Percentiles rank a stretch among this genome's conserved stretches.
Evolutionary conservation across 2,329 filamentous ascomycete genomes (phyloP).

Genomic region (Cytospora paraplurivora): DNA sequence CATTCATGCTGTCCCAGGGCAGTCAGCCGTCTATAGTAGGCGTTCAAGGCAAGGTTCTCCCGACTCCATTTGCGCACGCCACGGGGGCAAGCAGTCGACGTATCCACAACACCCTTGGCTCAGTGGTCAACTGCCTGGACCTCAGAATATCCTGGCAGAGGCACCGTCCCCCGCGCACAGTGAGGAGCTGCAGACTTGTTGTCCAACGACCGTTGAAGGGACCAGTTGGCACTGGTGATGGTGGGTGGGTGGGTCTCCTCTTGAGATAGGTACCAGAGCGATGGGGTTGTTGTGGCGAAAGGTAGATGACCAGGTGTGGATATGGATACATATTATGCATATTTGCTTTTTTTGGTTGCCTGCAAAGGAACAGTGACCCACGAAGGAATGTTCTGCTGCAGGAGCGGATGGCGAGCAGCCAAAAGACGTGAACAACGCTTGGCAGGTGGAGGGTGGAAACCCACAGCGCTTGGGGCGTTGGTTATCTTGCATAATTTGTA

Average conservation of each 20-base stretch:
- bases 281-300: not conserved
- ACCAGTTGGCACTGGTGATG: not conserved
- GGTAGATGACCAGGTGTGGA: not conserved
- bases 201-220: not conserved
- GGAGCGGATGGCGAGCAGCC: not conserved
- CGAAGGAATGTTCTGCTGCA: slow-evolving; percentile 1
- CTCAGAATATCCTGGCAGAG: not conserved
- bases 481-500: not conserved
- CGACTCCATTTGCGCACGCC: not conserved
- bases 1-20: not conserved
- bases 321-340: not conserved
- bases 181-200: slow-evolving; percentile 3
- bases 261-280: not conserved
- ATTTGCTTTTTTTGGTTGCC: slow-evolving; percentile 8
- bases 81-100: not conserved
- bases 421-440: not conserved
- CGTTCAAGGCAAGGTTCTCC: not conserved
- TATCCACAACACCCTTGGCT: not conserved
- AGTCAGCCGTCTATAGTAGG: not conserved
- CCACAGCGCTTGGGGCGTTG: not conserved
- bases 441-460: not conserved
- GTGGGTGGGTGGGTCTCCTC: not conserved
- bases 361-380: not conserved
- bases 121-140: not conserved
- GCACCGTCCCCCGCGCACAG: slow-evolving; percentile 14